phyloP scores from a whole-genome alignment of 2,329 filamentous ascomycete species.

The Talaromyces rugulosus region DNA sequence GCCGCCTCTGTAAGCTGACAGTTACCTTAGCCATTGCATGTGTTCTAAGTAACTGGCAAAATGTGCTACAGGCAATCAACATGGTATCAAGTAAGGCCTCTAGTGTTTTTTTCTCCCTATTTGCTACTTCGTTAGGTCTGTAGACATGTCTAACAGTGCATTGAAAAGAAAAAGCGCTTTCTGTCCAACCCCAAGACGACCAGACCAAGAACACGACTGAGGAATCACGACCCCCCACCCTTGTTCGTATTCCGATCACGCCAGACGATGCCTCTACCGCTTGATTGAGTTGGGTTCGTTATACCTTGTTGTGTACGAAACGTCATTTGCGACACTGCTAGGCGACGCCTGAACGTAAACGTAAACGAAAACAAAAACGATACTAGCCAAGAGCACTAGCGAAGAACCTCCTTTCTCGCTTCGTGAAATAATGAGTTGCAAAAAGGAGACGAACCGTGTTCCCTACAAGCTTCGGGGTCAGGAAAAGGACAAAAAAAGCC shows the following conservation, averaged over 20 bases:
- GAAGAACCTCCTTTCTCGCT: neutral
- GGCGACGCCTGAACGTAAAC: neutral
- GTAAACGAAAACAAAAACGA: neutral
- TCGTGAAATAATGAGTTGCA: neutral
- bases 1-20: neutral
- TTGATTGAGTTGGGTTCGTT: neutral
- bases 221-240: constrained; percentile 33
- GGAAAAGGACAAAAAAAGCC: neutral
- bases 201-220: neutral
- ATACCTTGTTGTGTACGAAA: neutral
- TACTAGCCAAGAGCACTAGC: neutral
- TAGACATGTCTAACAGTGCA: neutral
- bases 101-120: neutral
- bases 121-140: neutral
- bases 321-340: neutral
- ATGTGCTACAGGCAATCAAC: constrained; percentile 59
- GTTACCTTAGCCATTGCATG: constrained; percentile 53
- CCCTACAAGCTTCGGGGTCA: neutral
- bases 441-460: neutral
- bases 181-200: neutral
- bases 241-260: constrained; percentile 41
- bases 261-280: constrained; percentile 15
- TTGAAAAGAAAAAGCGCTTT: neutral
- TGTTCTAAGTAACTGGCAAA: constrained; percentile 65
- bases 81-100: constrained; percentile 58